These are phyloP conservation scores for Eucalyptus shirleyi DNA, from an alignment of 345 rosid genomes.

Conservation along the genomic window DNA sequence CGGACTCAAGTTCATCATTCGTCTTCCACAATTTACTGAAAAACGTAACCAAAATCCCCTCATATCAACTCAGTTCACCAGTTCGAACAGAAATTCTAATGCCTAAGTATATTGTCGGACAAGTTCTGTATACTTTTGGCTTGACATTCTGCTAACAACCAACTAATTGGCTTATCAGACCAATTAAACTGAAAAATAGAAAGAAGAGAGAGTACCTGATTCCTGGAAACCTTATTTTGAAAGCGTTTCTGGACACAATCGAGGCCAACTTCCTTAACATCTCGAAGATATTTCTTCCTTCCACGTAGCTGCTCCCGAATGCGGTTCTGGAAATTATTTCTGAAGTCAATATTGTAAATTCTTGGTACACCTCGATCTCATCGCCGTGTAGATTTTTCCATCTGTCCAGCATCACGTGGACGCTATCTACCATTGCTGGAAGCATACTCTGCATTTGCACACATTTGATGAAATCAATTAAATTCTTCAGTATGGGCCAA, in stretches of 20 bases:
- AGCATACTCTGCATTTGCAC: conserved; percentile 4
- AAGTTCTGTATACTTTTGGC: background rate
- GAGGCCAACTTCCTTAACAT: conserved; percentile 4
- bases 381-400: conserved; percentile 16
- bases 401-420: conserved; percentile 25
- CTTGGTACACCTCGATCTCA: conserved; percentile 25
- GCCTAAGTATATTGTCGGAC: background rate
- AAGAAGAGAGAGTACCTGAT: conserved; percentile 3
- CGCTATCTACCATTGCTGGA: conserved; percentile 21
- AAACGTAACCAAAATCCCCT: background rate
- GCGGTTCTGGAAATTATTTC: conserved; percentile 39
- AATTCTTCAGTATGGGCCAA: background rate
- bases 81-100: background rate
- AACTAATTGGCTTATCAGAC: background rate
- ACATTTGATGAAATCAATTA: background rate
- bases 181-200: background rate
- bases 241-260: background rate
- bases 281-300: conserved; percentile 25
- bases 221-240: conserved; percentile 7
- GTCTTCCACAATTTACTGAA: conserved; percentile 10
- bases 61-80: background rate
- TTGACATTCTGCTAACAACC: background rate
- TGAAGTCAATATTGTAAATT: conserved; percentile 27
- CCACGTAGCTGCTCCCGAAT: conserved; percentile 32
- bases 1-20: conserved; percentile 1